Evolutionary conservation across 495 filamentous ascomycete genomes (phyloP).

Genomic region (Chaetomidium leptoderma): DNA sequence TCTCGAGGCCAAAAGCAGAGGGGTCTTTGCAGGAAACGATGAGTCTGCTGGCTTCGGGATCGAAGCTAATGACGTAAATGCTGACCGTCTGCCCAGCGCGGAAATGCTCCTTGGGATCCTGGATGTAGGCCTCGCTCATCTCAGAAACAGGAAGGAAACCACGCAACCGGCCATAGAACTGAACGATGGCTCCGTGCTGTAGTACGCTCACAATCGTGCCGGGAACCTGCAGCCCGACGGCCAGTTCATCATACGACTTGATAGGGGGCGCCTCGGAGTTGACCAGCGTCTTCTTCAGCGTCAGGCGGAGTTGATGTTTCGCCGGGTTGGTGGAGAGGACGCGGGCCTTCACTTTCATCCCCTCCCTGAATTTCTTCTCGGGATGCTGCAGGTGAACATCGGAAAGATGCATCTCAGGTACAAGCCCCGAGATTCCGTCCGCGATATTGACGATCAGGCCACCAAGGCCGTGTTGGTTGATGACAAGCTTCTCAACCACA

Average conservation of each 20-base stretch:
- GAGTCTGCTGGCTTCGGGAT: constrained; percentile 64
- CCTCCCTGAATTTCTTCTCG: constrained; percentile 92
- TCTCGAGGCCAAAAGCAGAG: constrained; percentile 64
- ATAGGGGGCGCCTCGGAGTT: constrained; percentile 76
- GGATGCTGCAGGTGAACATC: constrained; percentile 86
- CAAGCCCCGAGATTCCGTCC: constrained; percentile 80
- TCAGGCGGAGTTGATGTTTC: constrained; percentile 78
- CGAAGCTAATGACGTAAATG: constrained; percentile 75
- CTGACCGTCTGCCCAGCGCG: constrained; percentile 83
- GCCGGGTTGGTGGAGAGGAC: constrained; percentile 75
- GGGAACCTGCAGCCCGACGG: constrained; percentile 65
- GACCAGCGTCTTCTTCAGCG: constrained; percentile 88
- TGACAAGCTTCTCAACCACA: constrained; percentile 75
- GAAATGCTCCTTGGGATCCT: constrained; percentile 85
- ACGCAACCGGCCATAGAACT: constrained; percentile 79
- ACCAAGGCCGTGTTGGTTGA: constrained; percentile 66
- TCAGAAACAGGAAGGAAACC: constrained; percentile 89
- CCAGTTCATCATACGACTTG: constrained; percentile 66
- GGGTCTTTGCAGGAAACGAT: constrained; percentile 92
- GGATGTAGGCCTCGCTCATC: constrained; percentile 96
- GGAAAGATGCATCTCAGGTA: constrained; percentile 81
- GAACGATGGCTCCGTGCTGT: constrained; percentile 75
- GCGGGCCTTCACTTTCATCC: constrained; percentile 72
- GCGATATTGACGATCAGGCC: constrained; percentile 78
- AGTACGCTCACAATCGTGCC: constrained; percentile 82